Evolutionary conservation across 352 stramenopile genomes (phyloP), one percentile per base, ranked within the genome.

Genomic region (Phytophthora capsici): DNA sequence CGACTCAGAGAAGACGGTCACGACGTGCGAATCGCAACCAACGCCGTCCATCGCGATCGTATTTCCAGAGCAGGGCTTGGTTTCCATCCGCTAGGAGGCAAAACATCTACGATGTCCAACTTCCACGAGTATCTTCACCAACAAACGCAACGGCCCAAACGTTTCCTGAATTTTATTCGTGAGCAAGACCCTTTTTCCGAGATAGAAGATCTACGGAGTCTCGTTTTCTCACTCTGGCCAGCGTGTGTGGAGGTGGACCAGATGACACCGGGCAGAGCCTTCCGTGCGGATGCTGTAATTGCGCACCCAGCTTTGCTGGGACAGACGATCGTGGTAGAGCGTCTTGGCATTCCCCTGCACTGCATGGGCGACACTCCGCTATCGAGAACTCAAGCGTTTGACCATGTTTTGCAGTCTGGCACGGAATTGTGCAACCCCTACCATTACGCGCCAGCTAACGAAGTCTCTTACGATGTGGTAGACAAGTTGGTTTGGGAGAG

Each of bases 1-100:
- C 54, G 73, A 41, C 63, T 97, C 4, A 65, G 78, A 54, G 37
- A 44, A 3, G 36, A 84, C 10, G 88, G 88, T 0, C 87, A 97
- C 66, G 68, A 77, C 6, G 90, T 97, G 0, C 76, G 90, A 9
- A 64, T 97, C 32, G 88, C 86, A 2, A 82, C 83, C 5, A 86
- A 96, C 54, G 68, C 78, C 16, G 58, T 73, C 14, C 90, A 90
- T 69, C 62, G 86, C 6, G 22, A 63, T 0, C 76, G 76, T 4
- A 82, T 96, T 17, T 65, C 68, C 6, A 59, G 57, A 0, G 59
- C 65, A 7, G 71, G 73, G 10, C 60, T 82, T 16, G 71, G 75
- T 14, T 80, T 78, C 28, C 77, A 77, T 41, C 63, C 73, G 16
- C 64, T 82, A 13, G 53, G 45, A 16, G 62, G 71, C 5, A 65